Conservation (phyloP, 192 early-diverging fungal species). For the Coemansia guatemalensis region DNA sequence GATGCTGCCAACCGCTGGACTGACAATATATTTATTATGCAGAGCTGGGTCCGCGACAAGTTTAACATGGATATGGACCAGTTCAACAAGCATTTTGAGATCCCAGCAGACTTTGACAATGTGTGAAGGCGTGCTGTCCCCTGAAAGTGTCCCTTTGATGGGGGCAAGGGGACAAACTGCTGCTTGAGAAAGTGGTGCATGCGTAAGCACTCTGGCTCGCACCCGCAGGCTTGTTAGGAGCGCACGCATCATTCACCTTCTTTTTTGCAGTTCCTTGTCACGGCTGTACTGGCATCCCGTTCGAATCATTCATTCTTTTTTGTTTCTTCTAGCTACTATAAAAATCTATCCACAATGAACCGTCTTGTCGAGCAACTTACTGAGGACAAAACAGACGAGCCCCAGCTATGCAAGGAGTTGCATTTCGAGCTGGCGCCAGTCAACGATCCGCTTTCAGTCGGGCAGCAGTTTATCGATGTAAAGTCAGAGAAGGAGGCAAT, state of each 20-base stretch:
- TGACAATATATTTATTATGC: slow-evolving; percentile 84
- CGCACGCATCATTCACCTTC: not conserved
- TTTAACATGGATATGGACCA: slow-evolving; percentile 62
- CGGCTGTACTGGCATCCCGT: not conserved
- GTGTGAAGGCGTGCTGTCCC: not conserved
- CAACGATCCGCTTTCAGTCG: slow-evolving; percentile 79
- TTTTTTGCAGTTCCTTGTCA: not conserved
- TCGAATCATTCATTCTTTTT: slow-evolving; percentile 1
- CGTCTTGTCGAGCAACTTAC: slow-evolving; percentile 37
- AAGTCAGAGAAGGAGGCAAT: slow-evolving; percentile 70
- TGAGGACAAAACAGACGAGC: slow-evolving; percentile 11
- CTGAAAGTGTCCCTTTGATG: no score
- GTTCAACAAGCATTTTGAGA: slow-evolving; percentile 66
- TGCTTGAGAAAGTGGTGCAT: slow-evolving; percentile 6
- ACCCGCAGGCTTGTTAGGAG: not conserved
- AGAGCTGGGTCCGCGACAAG: slow-evolving; percentile 71
- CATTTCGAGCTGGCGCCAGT: slow-evolving; percentile 37
- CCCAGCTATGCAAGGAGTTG: slow-evolving; percentile 17
- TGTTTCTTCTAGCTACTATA: not conserved
- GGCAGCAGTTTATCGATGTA: slow-evolving; percentile 78
- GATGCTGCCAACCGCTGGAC: slow-evolving; percentile 87
- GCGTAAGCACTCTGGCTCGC: not conserved
- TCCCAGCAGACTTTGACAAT: slow-evolving; percentile 76
- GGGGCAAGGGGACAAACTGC: not conserved
- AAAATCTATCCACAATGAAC: slow-evolving; percentile 27